Base-by-base conservation (phyloP, 2,329 filamentous ascomycete species). In the Fusarium acutatum region DNA sequence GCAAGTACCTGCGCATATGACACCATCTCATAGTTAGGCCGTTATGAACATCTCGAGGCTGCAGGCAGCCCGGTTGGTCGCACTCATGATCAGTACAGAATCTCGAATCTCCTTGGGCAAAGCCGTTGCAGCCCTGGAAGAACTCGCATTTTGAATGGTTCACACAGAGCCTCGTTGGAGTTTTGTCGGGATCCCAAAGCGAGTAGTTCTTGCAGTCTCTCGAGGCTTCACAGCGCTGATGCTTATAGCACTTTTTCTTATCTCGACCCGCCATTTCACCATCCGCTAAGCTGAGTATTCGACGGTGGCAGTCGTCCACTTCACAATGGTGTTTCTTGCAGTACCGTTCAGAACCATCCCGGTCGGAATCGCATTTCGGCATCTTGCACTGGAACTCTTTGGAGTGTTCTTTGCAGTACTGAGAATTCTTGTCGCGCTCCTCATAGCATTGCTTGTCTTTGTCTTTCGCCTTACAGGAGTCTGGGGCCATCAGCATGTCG, bases 31-130 rank as follows among this genome's bases (percentile, higher is more conserved):
- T 69, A 6, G 10, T 18, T 6, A 30, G 18, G 38, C 26, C 17
- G 12, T 28, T 32, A 26, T 24, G 20, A 14, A 53, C 28, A 32
- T 77, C 75, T 30, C 64, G 60, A 18, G 12, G 22, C 17, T 38
- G 43, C 9, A 6, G 5, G 22, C 75, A 77, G 13, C 17, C 28
- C 4, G 7, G 17, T 6, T 65, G 34, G 7, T 41, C n/a, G 18
- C 75, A 77, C 22, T 56, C 38, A 30, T 77, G 75, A 22, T 65
- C 50, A 11, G 20, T 28, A 24, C 68, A 77, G n/a, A 40, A 74
- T 8, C 24, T 50, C 7, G 37, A 63, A 10, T 47, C 60, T 7
- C n/a, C 40, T 9, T 41, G 17, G 3, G 63, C 26, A 20, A 73
- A 60, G 18, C 38, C 22, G 35, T 71, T 47, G 12, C 75, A 77